These are phyloP conservation scores for Suillus tomentosus DNA, from an alignment of 768 basidiomycete species.

Conservation along the genomic window DNA sequence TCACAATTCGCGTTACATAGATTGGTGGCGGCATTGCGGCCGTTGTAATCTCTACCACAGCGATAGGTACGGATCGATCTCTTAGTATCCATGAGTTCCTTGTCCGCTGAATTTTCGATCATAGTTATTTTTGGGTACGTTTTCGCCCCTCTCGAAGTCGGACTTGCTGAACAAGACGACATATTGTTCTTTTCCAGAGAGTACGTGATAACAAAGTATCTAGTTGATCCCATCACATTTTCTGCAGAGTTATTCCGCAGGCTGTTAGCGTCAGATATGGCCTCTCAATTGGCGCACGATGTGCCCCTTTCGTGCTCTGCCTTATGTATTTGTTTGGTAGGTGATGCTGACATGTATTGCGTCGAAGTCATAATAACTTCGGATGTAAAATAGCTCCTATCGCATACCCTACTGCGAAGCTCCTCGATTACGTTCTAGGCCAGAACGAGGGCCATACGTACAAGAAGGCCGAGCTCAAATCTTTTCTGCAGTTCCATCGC, in stretches of 20 bases:
- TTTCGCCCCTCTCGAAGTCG: neutral
- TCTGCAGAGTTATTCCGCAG: slow-evolving; percentile 63
- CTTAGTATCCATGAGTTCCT: neutral
- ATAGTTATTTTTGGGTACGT: slow-evolving; percentile 82
- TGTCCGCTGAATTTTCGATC: slow-evolving; percentile 10
- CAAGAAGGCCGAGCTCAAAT: slow-evolving; percentile 80
- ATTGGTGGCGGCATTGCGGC: slow-evolving; percentile 76
- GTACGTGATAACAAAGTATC: slow-evolving; percentile 25
- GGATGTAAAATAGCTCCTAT: slow-evolving; percentile 55
- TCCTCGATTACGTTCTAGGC: slow-evolving; percentile 84
- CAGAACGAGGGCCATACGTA: slow-evolving; percentile 71
- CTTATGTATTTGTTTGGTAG: slow-evolving; percentile 67
- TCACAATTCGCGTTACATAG: slow-evolving; percentile 19
- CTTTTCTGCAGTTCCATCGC: slow-evolving; percentile 79
- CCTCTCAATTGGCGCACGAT: slow-evolving; percentile 75
- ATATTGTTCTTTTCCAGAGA: slow-evolving; percentile 28
- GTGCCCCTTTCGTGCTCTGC: slow-evolving; percentile 70
- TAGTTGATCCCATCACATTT: neutral
- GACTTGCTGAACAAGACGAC: slow-evolving; percentile 1
- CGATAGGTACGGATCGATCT: slow-evolving; percentile 38
- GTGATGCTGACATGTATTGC: slow-evolving; percentile 13
- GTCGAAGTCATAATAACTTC: neutral
- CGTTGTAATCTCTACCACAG: slow-evolving; percentile 74
- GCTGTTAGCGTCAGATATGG: slow-evolving; percentile 80
- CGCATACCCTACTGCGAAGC: slow-evolving; percentile 67